Evolutionary conservation across 805 yeast genomes (phyloP), one percentile per base, ranked within the genome.

Genomic region (Saturnispora serradocipensis): DNA sequence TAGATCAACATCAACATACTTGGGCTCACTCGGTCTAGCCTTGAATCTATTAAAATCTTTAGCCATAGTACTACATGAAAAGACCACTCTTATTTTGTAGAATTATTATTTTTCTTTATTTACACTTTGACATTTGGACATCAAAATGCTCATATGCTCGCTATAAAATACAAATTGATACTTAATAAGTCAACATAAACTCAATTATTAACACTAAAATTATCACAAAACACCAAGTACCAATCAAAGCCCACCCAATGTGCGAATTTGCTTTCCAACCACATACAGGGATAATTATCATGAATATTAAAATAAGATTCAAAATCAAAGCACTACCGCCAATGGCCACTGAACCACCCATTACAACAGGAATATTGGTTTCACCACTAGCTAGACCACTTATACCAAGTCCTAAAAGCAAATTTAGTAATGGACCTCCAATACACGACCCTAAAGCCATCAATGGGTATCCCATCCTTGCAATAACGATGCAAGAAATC

Each of bases 401-500:
- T 5, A 84, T 60, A 0, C 97, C 97, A 54, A 91, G 69, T 0
- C 97, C 95, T 39, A 90, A 72, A 10, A 93, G 69, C 43, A 85
- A 70, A 49, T 89, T 84, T 42, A 93, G 65, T 52, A 91, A 67
- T 0, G 98, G 98, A 1, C 97, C 88, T 0, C 97, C 98, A 64
- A 90, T 85, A 61, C 98, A 90, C 0, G 97, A 97, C 28, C 93
- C 86, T n/a, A 93, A 72, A 0, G 97, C 97, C 86, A 91, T 86
- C 45, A 85, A 74, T 0, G 96, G 87, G 68, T 80, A 82, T 0
- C 96, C 96, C 74, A 87, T 77, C 52, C 72, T 72, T 0, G 96
- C 89, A 25, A 91, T 78, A 0, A 95, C 84, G 35, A 84, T 65
- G 58, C 91, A 88, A 0, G 97, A 84, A 1, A 90, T 81, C 45